Conservation (phyloP, 352 stramenopile species). For the Globisporangium cederbergense region DNA sequence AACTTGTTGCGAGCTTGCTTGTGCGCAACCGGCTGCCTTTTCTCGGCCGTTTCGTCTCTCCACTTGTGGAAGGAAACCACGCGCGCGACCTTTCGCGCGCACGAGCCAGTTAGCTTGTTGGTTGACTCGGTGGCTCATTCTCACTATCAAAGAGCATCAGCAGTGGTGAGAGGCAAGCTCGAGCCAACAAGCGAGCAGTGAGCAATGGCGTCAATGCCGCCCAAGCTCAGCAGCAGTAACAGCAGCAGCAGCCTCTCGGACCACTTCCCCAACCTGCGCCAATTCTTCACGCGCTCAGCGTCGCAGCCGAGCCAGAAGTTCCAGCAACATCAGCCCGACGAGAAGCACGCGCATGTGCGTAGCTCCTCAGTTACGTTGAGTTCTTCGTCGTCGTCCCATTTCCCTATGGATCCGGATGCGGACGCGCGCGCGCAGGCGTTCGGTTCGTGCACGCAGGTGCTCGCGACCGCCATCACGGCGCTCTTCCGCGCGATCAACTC, state of each 20-base stretch:
- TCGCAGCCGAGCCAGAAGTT: conserved; percentile 19
- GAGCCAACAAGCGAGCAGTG: background rate
- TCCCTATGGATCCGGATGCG: background rate
- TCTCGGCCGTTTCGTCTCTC: too few species aligned
- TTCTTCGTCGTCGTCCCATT: background rate
- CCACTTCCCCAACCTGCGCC: conserved; percentile 20
- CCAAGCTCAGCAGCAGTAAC: conserved; percentile 15
- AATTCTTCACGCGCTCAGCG: conserved; percentile 29
- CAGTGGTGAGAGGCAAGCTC: background rate
- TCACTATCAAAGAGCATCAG: background rate
- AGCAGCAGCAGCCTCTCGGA: conserved; percentile 18
- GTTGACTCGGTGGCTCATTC: background rate
- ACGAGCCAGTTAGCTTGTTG: background rate
- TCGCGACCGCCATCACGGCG: conserved; percentile 43
- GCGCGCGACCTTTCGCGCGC: background rate
- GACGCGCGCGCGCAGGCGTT: conserved; percentile 34
- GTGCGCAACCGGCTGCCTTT: too few species aligned
- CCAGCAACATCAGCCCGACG: background rate
- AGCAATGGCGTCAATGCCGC: background rate
- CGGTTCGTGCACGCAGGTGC: conserved; percentile 49
- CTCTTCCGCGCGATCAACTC: conserved; percentile 48
- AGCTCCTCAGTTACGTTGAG: background rate
- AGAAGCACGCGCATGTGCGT: background rate
- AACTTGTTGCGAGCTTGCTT: too few species aligned
- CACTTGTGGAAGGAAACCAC: too few species aligned